A percentile compares a stretch with the other conserved stretches of the same genome.
Evolutionary conservation across 768 basidiomycete genomes (phyloP).

Genomic region (Dendrothele bispora): DNA sequence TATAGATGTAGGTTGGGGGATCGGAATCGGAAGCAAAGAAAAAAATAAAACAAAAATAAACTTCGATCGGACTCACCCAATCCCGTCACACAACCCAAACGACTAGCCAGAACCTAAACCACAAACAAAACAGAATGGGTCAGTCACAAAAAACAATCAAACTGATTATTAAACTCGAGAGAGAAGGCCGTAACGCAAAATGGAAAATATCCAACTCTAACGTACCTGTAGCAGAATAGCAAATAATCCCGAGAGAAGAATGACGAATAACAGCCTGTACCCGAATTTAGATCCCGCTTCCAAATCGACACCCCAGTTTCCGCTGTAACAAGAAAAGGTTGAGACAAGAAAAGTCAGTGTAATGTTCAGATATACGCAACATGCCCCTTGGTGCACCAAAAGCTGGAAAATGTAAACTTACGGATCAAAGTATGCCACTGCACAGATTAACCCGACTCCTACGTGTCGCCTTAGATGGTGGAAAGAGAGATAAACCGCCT

Average conservation of each 20-base stretch:
- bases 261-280: conserved; percentile 82
- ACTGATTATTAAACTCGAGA: neutral
- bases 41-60: too few relatives aligned
- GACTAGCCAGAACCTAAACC: conserved; percentile 67
- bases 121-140: too few relatives aligned
- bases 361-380: too few relatives aligned
- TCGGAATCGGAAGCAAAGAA: too few relatives aligned
- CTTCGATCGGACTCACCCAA: conserved; percentile 70
- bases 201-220: too few relatives aligned
- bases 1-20: too few relatives aligned
- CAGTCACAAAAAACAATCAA: too few relatives aligned
- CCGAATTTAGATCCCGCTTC: conserved; percentile 86
- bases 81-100: conserved; percentile 82
- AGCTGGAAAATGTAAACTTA: too few relatives aligned
- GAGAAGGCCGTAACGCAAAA: neutral
- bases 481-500: too few relatives aligned
- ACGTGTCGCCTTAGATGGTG: conserved; percentile 64
- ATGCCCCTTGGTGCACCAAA: too few relatives aligned
- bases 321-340: conserved; percentile 32
- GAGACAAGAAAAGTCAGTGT: too few relatives aligned
- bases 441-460: conserved; percentile 84
- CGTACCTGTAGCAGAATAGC: conserved; percentile 81
- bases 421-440: conserved; percentile 90
- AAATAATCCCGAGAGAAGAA: conserved; percentile 79
- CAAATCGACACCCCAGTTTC: conserved; percentile 92